Evolutionary conservation across 768 basidiomycete genomes (phyloP), one percentile per base, ranked within the genome.

Genomic region (Lenzites betulinus): DNA sequence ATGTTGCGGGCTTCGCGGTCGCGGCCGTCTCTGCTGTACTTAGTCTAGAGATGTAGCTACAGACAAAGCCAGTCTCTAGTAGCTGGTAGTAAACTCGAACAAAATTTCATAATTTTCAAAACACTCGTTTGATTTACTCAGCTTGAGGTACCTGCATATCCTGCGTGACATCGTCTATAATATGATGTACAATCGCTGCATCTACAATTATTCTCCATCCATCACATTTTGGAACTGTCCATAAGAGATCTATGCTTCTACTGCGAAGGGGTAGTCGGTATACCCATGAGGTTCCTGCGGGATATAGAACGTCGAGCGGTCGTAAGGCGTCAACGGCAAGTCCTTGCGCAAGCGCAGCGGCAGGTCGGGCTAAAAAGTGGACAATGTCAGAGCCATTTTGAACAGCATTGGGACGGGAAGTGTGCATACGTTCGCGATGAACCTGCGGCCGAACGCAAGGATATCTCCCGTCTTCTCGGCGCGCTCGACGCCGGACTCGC

Each of bases 391-490:
- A 43, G 3, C 42, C n/a, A n/a, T n/a, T n/a, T n/a, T 7, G 11
- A 43, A 2, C 9, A 18, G n/a, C 9, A 9, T 20, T 3, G 53
- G 25, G 58, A 23, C 16, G 46, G 53, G 38, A 5, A 54, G 50
- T 47, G 54, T 41, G 56, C 68, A 25, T 33, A 71, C 70, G 39
- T 71, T 71, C 4, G 67, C 50, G 33, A 69, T 66, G 56, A 62
- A 71, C 49, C 47, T 52, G 8, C 69, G 60, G 2, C 68, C 70
- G 35, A 71, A 70, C 8, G 65, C 69, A 35, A 70, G 47, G 6
- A 70, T 41, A 22, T 66, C 58, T 3, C 63, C 65, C 11, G 64
- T 62, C 33, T 56, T 38, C 48, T 65, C 62, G 7, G 64, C 64
- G 9, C 22, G 51, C 41, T 60, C 41, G 30, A 62, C 22, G 9